Percentiles rank a stretch among this genome's conserved stretches.
phyloP scores from a whole-genome alignment of 1,284 basidiomycete genomes.

The Trametes hirsuta region DNA sequence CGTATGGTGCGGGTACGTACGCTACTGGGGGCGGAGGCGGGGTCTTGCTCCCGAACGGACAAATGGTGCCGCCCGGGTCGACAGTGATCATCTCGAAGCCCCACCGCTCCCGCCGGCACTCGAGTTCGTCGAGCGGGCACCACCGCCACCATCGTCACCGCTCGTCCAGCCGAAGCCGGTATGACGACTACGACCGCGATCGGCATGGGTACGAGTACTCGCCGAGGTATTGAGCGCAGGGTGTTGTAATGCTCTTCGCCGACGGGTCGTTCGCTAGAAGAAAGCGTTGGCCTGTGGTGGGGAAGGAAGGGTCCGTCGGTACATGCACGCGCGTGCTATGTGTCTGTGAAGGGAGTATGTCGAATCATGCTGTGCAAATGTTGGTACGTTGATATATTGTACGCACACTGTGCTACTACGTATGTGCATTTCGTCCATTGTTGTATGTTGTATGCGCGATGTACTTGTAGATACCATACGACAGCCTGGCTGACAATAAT shows the following conservation, averaged over 20 bases:
- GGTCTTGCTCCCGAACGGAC: conserved; percentile 14
- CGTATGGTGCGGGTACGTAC: conserved; percentile 9
- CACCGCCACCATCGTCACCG: conserved; percentile 33
- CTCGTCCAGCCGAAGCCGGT: conserved; percentile 15
- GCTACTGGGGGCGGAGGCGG: conserved; percentile 10
- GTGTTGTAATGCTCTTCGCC: too few relatives aligned
- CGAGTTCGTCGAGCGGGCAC: conserved; percentile 17
- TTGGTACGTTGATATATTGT: not conserved
- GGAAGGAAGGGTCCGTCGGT: too few relatives aligned
- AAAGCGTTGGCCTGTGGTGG: too few relatives aligned
- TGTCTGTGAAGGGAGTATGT: too few relatives aligned
- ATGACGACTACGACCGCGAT: conserved; percentile 16
- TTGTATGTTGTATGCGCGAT: not conserved
- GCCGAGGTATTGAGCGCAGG: not conserved
- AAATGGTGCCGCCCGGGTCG: conserved; percentile 19
- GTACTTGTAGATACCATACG: not conserved
- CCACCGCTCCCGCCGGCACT: conserved; percentile 20
- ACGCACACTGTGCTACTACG: not conserved
- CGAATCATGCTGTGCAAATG: not conserved
- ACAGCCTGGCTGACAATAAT: not conserved
- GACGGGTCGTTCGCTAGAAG: too few relatives aligned
- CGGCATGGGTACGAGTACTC: not conserved
- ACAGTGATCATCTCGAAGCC: conserved; percentile 26
- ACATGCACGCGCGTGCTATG: too few relatives aligned
- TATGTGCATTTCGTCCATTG: not conserved